These are phyloP conservation scores for Lactarius psammicola DNA, from an alignment of 768 basidiomycete genomes.

Conservation along the genomic window DNA sequence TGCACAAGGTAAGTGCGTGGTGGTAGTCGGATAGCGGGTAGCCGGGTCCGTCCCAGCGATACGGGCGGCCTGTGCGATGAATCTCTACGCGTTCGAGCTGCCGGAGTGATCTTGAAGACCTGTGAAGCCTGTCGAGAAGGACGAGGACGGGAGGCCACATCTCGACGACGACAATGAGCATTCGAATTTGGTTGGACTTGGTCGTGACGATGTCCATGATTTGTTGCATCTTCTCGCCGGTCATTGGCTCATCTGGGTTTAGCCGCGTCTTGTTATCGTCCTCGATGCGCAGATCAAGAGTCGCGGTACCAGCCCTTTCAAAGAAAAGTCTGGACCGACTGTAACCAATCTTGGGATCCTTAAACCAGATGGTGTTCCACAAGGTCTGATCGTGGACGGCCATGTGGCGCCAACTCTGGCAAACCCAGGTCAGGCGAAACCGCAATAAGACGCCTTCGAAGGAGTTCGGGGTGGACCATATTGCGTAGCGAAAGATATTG, in stretches of 20 bases:
- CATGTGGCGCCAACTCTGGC: constrained; percentile 37
- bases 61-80: constrained; percentile 53
- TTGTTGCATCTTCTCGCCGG: constrained; percentile 43
- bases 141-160: constrained; percentile 53
- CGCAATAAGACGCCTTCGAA: constrained; percentile 37
- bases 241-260: constrained; percentile 35
- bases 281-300: constrained; percentile 62
- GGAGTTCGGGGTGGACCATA: constrained; percentile 45
- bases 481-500: constrained; percentile 60
- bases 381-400: constrained; percentile 31
- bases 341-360: constrained; percentile 46
- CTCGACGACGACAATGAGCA: constrained; percentile 56
- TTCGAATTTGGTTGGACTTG: constrained; percentile 57
- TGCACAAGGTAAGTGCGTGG: constrained; percentile 49
- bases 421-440: constrained; percentile 56
- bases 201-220: constrained; percentile 52
- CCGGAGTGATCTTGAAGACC: constrained; percentile 22
- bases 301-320: constrained; percentile 51
- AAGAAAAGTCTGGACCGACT: constrained; percentile 56
- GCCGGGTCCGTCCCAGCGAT: constrained; percentile 45
- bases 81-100: constrained; percentile 62
- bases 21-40: constrained; percentile 39
- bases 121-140: constrained; percentile 48
- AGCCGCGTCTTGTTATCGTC: constrained; percentile 34
- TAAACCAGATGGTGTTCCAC: constrained; percentile 61